Percentiles rank a stretch among this genome's conserved stretches.
Evolutionary conservation across 2,329 filamentous ascomycete species (phyloP).

Genomic region (Aspergillus sp.): DNA sequence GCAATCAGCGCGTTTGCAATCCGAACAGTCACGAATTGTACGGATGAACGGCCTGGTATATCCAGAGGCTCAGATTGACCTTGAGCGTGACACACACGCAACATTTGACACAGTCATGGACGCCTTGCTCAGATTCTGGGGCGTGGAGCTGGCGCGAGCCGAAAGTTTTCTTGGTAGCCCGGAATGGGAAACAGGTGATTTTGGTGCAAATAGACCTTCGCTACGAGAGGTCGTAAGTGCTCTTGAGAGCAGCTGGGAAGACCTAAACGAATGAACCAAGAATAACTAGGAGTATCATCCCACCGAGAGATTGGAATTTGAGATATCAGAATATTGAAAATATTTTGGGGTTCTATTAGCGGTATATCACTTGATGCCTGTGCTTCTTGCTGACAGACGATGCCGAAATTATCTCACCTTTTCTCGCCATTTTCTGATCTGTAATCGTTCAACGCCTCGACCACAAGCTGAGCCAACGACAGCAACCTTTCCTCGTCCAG

Average conservation of each 20-base stretch:
- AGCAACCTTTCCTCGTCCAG: conserved; percentile 9
- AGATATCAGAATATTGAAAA: not conserved
- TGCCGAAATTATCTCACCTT: not conserved
- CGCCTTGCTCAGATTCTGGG: conserved; percentile 1
- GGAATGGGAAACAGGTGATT: conserved; percentile 6
- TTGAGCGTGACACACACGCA: conserved; percentile 1
- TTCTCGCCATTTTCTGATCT: not conserved
- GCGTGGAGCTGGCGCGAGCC: conserved; percentile 2
- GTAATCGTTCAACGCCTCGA: conserved; percentile 8
- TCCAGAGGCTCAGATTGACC: not conserved
- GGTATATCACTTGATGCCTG: not conserved
- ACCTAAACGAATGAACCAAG: not conserved
- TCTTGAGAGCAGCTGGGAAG: not conserved
- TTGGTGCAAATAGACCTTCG: conserved; percentile 2
- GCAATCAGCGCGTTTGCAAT: not conserved
- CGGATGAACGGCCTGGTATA: conserved; percentile 4
- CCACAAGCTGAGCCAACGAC: conserved; percentile 8
- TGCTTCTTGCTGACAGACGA: not conserved
- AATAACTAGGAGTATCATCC: not conserved
- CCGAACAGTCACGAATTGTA: not conserved
- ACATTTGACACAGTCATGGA: conserved; percentile 4
- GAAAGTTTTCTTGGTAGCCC: conserved; percentile 2
- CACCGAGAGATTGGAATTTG: not conserved
- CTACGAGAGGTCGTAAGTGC: conserved; percentile 1
- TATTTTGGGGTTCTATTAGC: conserved; percentile 4